A percentile compares a stretch with the other conserved stretches of the same genome.
These are phyloP conservation scores for Paralagenidium karlingii DNA, from an alignment of 352 stramenopile genomes.

Conservation along the genomic window DNA sequence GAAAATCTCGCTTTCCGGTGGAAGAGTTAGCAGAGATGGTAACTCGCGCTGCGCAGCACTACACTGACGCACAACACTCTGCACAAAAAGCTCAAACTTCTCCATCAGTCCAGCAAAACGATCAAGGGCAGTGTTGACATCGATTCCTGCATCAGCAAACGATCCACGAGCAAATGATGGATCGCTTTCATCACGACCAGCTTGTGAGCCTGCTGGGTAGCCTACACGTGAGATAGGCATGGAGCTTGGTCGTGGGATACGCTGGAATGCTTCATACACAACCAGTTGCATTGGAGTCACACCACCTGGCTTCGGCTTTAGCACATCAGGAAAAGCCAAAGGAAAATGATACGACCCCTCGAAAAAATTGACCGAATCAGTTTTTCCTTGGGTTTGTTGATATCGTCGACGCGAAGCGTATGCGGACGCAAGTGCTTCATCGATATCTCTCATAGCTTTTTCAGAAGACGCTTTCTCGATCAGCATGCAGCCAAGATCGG, in stretches of 20 bases:
- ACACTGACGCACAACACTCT: slow-evolving; percentile 72
- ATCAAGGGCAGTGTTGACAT: slow-evolving; percentile 54
- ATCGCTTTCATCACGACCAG: slow-evolving; percentile 25
- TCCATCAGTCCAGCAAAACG: slow-evolving; percentile 76
- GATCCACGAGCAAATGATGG: slow-evolving; percentile 5
- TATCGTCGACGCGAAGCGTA: slow-evolving; percentile 77
- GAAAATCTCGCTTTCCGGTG: slow-evolving; percentile 75
- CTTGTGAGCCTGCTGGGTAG: slow-evolving; percentile 6
- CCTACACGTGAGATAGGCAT: slow-evolving; percentile 66
- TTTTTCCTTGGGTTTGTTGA: slow-evolving; percentile 82
- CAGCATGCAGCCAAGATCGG: slow-evolving; percentile 98
- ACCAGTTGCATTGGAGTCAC: slow-evolving; percentile 89
- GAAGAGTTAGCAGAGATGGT: slow-evolving; percentile 51
- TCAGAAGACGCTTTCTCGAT: slow-evolving; percentile 99
- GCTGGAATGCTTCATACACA: slow-evolving; percentile 98
- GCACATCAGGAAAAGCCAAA: slow-evolving; percentile 83
- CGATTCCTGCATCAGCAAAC: slow-evolving; percentile 23
- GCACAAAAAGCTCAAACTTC: slow-evolving; percentile 81
- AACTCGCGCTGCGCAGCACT: slow-evolving; percentile 60
- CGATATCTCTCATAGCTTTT: slow-evolving; percentile 97
- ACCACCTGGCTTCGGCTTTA: slow-evolving; percentile 90
- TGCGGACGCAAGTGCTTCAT: slow-evolving; percentile 86
- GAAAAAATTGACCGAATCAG: slow-evolving; percentile 60
- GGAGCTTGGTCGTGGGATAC: slow-evolving; percentile 85
- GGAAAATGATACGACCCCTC: slow-evolving; percentile 56